phyloP scores from a whole-genome alignment of 1,139 yeast species.

The Saccharomyces hybrid region DNA sequence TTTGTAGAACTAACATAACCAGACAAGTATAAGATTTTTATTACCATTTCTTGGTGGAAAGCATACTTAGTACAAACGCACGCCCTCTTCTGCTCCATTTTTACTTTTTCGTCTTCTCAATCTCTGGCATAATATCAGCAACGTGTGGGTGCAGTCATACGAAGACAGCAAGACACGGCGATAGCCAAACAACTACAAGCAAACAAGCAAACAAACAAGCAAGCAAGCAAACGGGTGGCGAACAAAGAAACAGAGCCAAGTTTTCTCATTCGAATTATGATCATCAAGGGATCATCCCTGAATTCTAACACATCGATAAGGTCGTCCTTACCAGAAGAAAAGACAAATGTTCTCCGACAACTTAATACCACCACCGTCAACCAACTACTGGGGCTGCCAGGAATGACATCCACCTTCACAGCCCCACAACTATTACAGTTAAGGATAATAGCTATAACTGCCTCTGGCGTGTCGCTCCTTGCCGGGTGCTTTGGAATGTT shows the following conservation, averaged over 20 bases:
- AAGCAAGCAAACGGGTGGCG: neutral
- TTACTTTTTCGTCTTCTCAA: neutral
- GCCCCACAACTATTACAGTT: conserved; percentile 26
- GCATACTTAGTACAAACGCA: neutral
- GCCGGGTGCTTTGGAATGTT: conserved; percentile 50
- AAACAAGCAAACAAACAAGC: neutral
- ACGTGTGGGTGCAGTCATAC: neutral
- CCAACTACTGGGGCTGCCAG: conserved; percentile 29
- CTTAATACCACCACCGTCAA: conserved; percentile 29
- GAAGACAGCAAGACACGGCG: neutral
- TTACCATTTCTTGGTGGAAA: neutral
- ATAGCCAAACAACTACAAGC: neutral
- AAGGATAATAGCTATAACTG: conserved; percentile 47
- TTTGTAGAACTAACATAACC: neutral
- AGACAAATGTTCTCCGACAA: neutral
- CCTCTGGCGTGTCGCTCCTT: conserved; percentile 52
- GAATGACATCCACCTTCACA: conserved; percentile 28
- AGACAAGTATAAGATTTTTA: neutral
- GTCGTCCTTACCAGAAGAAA: neutral
- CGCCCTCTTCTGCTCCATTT: neutral
- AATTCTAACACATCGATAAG: neutral
- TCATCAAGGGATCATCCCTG: neutral
- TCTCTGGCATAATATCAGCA: neutral
- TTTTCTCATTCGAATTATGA: neutral
- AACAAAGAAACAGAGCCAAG: neutral